Percentiles rank a stretch among this genome's conserved stretches.
These are phyloP conservation scores for Crucibulum laeve DNA, from an alignment of 768 basidiomycete species.

Conservation along the genomic window DNA sequence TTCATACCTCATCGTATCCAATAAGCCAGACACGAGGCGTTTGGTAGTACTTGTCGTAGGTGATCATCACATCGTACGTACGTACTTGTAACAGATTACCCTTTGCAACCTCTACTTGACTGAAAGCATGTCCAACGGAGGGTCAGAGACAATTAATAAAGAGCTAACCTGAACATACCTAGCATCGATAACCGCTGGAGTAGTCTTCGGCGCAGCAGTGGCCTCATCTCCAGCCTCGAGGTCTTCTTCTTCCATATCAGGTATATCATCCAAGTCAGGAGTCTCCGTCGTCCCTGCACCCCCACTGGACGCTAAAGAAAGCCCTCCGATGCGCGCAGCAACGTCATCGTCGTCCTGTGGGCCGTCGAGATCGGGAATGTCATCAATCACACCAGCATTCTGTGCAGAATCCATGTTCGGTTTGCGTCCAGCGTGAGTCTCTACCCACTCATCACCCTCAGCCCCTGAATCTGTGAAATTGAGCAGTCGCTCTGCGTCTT, in stretches of 20 bases:
- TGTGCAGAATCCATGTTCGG: constrained; percentile 43
- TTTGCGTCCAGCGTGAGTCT: constrained; percentile 87
- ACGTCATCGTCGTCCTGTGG: constrained; percentile 38
- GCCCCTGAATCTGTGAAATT: constrained; percentile 66
- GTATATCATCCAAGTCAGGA: constrained; percentile 96
- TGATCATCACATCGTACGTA: constrained; percentile 99
- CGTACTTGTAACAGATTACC: constrained; percentile 91
- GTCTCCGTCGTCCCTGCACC: constrained; percentile 44
- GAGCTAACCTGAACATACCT: constrained; percentile 33
- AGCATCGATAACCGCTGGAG: constrained; percentile 36
- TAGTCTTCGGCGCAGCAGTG: constrained; percentile 55
- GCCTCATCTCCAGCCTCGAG: constrained; percentile 88
- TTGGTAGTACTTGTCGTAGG: constrained; percentile 99
- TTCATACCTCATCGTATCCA: constrained; percentile 88
- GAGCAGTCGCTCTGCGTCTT: constrained; percentile 91
- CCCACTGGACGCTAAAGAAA: constrained; percentile 35
- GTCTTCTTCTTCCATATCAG: constrained; percentile 97
- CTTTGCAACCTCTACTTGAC: constrained; percentile 61
- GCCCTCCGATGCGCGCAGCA: constrained; percentile 35
- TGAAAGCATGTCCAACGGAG: constrained; percentile 18
- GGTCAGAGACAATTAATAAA: background rate
- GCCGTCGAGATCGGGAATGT: constrained; percentile 84
- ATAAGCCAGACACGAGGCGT: constrained; percentile 97
- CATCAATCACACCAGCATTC: constrained; percentile 67
- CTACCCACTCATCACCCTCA: constrained; percentile 93